Evolutionary conservation across 306 rosid species (phyloP).

Genomic region (Rosa multiflora): DNA sequence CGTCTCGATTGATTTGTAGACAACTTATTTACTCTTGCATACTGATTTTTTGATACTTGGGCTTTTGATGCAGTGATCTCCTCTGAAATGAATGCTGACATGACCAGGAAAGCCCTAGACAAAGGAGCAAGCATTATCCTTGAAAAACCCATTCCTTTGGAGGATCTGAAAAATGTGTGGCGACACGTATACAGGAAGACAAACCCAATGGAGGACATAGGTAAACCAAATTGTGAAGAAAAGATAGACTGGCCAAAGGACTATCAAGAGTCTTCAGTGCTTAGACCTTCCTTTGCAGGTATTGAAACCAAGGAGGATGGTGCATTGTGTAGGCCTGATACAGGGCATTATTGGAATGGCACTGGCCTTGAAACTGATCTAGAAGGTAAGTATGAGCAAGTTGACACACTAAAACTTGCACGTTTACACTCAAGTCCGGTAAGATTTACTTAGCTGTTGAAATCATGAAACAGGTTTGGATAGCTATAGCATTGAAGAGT

Average conservation of each 20-base stretch:
- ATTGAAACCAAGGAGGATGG: background rate
- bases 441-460: background rate
- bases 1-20: background rate
- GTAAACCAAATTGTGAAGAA: background rate
- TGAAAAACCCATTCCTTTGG: slow-evolving; percentile 41
- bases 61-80: slow-evolving; percentile 33
- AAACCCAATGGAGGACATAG: background rate
- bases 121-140: slow-evolving; percentile 40
- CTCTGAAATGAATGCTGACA: slow-evolving; percentile 7
- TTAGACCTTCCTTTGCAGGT: background rate
- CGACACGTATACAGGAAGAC: slow-evolving; percentile 30
- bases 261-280: background rate
- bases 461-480: background rate
- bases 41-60: slow-evolving; percentile 2
- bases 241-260: too few species aligned
- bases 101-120: slow-evolving; percentile 27
- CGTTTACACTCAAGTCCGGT: background rate
- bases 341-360: background rate
- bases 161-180: slow-evolving; percentile 47
- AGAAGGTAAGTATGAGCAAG: background rate
- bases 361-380: background rate
- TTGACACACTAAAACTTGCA: background rate
- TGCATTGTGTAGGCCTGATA: background rate
- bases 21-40: background rate
- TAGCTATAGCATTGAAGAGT: background rate